Base-by-base conservation (phyloP, 305 asterid species). In the Plantago coronopus region DNA sequence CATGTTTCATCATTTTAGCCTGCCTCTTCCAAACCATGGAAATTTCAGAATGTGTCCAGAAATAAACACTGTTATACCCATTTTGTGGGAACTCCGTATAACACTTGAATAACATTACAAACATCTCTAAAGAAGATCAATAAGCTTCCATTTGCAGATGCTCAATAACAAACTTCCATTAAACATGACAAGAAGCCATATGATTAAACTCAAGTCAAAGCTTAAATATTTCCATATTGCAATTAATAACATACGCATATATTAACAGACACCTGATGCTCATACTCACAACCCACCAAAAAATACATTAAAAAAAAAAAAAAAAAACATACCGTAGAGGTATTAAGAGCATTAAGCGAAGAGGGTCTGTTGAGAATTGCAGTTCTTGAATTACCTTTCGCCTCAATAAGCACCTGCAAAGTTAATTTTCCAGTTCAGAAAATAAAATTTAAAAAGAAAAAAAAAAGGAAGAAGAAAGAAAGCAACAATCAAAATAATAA, bases 321-420 rank as follows among this genome's bases (percentile, higher is more conserved):
- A 9, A 61, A 44, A 31, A 56, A 62, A 65, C 83, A 59, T 17
- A 86, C 98, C 75, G 76, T 49, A 17, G 96, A 65, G 66, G 73
- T 68, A 71, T 81, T 88, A 13, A 88, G 74, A 65, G 95, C 95
- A 80, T 88, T 86, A 51, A 91, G 86, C 21, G 68, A 78, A 63
- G 77, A 63, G 56, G 96, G 93, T 65, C 98, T 73, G 67, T 86
- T 86, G 69, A 91, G 87, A 70, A 86, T 75, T 42, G 95, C 96
- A 61, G 82, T 88, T 80, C 93, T 86, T 17, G 95, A 86, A 76
- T 72, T 62, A 60, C 75, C 84, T 66, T 80, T 81, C 40, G 85
- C 82, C 78, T 88, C 98, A 66, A 80, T 95, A 62, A 83, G 40
- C 17, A 91, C 95, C 98, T 91, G 86, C 61, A 55, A 72, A 16